Base-by-base conservation (phyloP, 2,329 filamentous ascomycete species). In the Cladosporium sp. region DNA sequence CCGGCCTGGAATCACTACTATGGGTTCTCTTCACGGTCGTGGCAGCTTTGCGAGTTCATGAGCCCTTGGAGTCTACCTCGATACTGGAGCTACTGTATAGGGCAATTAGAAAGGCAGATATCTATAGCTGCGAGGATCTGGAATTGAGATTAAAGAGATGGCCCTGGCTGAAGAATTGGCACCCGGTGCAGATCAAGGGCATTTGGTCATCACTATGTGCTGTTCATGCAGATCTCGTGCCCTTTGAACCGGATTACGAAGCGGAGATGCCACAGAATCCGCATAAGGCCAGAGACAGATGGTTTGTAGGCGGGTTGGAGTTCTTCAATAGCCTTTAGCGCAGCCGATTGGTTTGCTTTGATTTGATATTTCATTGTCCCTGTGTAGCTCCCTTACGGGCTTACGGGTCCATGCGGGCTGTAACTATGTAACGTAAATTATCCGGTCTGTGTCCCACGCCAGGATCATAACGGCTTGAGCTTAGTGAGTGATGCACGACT, bases 271-370 rank as follows among this genome's bases (percentile, higher is more conserved):
- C 1, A 43, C 49, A 23, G 8, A 5, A 63, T 46, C 34, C 49
- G 2, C 21, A 54, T 11, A 56, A 46, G 18, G 25, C 48, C 5
- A 49, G 26, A 23, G 23, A 43, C 25, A 54, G 60, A 32, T 63
- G 60, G 60, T 63, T 63, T 13, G 8, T 63, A 11, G 60, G 60
- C 11, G 60, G 60, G 6, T 23, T 63, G 60, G 60, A 63, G 32
- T 63, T 63, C 16, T 63, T 54, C 49, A 63, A 63, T 13, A 63
- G 60, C n/a, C 26, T 46, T n/a, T n/a, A n/a, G n/a, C n/a, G n/a
- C n/a, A n/a, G n/a, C n/a, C n/a, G n/a, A n/a, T n/a, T n/a, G n/a
- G n/a, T n/a, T n/a, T n/a, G n/a, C n/a, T n/a, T n/a, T n/a, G n/a
- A n/a, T n/a, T n/a, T n/a, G n/a, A n/a, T n/a, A n/a, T n/a, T n/a